Percentiles rank a stretch among this genome's conserved stretches.
Evolutionary conservation across 164 flowering plant species (phyloP).

Genomic region (Magnolia sinica): DNA sequence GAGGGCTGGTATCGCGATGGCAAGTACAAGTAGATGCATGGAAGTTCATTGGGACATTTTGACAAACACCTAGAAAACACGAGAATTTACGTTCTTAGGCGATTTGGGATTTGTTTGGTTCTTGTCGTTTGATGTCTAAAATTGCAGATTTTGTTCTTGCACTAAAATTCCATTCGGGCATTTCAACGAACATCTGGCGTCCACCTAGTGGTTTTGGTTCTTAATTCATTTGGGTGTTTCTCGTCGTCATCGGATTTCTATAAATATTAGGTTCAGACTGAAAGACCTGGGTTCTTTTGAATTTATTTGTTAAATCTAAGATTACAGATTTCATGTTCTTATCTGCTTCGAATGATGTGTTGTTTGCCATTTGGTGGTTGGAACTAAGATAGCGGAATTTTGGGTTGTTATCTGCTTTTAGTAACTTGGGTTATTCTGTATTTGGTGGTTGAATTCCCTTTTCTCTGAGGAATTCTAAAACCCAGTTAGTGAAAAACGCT

Average conservation of each 20-base stretch:
- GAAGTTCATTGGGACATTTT: not conserved
- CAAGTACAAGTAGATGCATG: no score
- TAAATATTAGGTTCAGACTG: not conserved
- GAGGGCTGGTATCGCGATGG: no score
- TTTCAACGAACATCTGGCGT: no score
- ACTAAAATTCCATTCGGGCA: no score
- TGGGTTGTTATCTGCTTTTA: not conserved
- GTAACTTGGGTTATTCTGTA: not conserved
- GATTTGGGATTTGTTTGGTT: not conserved
- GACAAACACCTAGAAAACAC: not conserved
- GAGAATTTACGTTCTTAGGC: not conserved
- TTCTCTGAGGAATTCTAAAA: not conserved
- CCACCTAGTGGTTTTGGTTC: not conserved
- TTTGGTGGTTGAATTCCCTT: not conserved
- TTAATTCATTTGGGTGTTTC: not conserved
- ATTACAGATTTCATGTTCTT: not conserved
- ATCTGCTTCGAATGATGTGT: not conserved
- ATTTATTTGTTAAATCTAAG: not conserved
- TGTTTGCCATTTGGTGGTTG: constrained; percentile 1
- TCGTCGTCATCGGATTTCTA: not conserved
- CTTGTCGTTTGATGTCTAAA: not conserved
- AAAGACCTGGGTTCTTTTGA: not conserved
- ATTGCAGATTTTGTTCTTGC: not conserved
- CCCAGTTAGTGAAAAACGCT: no score
- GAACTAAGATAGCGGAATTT: not conserved